Base-by-base conservation (phyloP, 2,329 filamentous ascomycete genomes). In the Ilyonectria destructans region DNA sequence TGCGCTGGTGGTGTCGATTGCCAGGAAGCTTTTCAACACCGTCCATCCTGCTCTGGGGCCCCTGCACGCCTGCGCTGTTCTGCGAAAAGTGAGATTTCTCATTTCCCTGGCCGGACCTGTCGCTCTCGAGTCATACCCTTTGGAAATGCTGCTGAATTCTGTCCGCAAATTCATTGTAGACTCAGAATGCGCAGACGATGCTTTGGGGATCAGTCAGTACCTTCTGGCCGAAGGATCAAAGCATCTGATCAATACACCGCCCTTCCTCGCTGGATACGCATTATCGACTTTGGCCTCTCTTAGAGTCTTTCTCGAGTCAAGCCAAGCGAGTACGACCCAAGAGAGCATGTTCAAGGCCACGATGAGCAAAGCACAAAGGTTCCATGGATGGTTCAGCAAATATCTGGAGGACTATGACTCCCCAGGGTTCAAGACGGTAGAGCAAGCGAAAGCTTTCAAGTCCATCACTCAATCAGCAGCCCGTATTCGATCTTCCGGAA, bases 91-190 rank as follows among this genome's bases (percentile, higher is more conserved):
- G 54, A 89, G 95, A 37, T 88, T 98, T 9, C 82, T 98, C 17
- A 87, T 98, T 29, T 92, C 90, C 67, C 83, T 98, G 52, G 92
- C 94, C 29, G 95, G 94, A 0, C 79, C 89, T 1, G 86, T 91
- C 58, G 93, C 93, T n/a, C 85, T 92, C 26, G 84, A 89, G 46
- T 93, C 92, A 0, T 98, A 98, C 77, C 93, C 94, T 12, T 80
- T 98, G 15, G 94, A 99, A 79, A 96, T 98, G 93, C 86, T 97
- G 0, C 85, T 99, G 2, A 93, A 95, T 75, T 92, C 93, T 1
- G 85, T 97, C 21, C 88, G 92, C 10, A 90, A 91, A 0, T 97
- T 95, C 72, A 84, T 98, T 6, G 91, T 92, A 1, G 92, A 98
- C 73, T 87, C 91, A 0, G 92, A 97, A 77, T 98, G 96, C 80